Percentiles rank a stretch among this genome's conserved stretches.
Evolutionary conservation across 2,329 filamentous ascomycete genomes (phyloP).

Genomic region (Claviceps sp.): DNA sequence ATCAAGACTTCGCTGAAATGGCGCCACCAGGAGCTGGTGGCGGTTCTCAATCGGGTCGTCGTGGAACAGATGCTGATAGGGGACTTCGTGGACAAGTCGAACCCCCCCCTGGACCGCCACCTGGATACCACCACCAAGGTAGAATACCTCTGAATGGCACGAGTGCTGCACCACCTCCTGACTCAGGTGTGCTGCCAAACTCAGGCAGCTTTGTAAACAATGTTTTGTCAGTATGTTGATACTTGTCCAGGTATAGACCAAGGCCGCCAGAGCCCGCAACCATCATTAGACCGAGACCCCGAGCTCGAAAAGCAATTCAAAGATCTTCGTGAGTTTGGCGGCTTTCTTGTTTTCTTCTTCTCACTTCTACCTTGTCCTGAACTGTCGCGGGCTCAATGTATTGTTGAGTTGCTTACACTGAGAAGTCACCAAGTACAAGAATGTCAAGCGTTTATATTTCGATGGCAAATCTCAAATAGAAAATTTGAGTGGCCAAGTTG

Average conservation of each 20-base stretch:
- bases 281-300: conserved; percentile 30
- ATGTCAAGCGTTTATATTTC: conserved; percentile 95
- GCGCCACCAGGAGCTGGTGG: conserved; percentile 27
- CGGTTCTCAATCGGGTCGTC: conserved; percentile 29
- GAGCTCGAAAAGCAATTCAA: conserved; percentile 44
- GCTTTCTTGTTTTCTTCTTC: not conserved
- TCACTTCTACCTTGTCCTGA: not conserved
- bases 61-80: conserved; percentile 37
- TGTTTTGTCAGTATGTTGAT: conserved; percentile 28
- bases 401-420: conserved; percentile 6
- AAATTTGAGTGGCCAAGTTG: conserved; percentile 72
- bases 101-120: conserved; percentile 31
- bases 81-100: conserved; percentile 28
- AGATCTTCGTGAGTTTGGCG: conserved; percentile 35
- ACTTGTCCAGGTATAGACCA: conserved; percentile 26
- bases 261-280: conserved; percentile 44
- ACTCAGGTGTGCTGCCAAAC: conserved; percentile 15
- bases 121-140: conserved; percentile 40
- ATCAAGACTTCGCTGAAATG: conserved; percentile 29
- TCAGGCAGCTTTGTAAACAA: conserved; percentile 27
- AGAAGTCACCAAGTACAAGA: conserved; percentile 87
- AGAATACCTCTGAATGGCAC: conserved; percentile 29
- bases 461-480: conserved; percentile 91
- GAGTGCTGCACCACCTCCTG: conserved; percentile 27
- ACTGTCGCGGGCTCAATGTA: not conserved